Percentiles rank a stretch among this genome's conserved stretches.
Evolutionary conservation across 2,329 filamentous ascomycete species (phyloP).

Genomic region (Colletotrichum abscissum): DNA sequence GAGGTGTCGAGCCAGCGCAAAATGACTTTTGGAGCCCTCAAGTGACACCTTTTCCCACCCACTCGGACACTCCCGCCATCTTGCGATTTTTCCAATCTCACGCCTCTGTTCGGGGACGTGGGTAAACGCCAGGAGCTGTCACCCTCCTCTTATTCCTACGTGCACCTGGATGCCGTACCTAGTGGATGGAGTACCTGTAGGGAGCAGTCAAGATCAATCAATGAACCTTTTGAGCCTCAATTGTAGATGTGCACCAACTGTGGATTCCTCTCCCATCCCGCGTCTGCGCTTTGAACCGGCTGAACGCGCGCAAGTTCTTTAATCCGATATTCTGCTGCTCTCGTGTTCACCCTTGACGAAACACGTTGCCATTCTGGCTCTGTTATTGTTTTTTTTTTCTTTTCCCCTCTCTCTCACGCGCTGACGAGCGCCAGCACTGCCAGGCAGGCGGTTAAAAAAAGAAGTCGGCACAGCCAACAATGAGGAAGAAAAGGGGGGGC

Average conservation of each 20-base stretch:
- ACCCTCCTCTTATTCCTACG: background rate
- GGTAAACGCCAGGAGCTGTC: background rate
- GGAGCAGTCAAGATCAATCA: background rate
- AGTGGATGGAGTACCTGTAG: no score
- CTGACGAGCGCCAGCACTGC: background rate
- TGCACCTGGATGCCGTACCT: background rate
- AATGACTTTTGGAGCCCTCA: background rate
- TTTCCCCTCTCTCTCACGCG: no score
- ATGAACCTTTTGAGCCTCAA: background rate
- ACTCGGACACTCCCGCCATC: background rate
- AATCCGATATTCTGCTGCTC: constrained; percentile 10
- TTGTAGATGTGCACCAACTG: background rate
- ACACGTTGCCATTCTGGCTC: constrained; percentile 6
- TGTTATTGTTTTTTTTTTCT: background rate
- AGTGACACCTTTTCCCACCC: background rate
- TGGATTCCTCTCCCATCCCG: no score
- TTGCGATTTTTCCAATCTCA: background rate
- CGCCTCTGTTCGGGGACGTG: background rate
- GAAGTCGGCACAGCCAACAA: background rate
- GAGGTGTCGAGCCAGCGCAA: background rate
- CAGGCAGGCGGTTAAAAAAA: background rate
- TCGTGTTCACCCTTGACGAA: background rate
- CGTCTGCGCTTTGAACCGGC: background rate
- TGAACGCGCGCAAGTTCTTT: background rate
- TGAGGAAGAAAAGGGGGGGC: no score